Conservation (phyloP, 2,329 filamentous ascomycete species). For the Trichoderma sp. region DNA sequence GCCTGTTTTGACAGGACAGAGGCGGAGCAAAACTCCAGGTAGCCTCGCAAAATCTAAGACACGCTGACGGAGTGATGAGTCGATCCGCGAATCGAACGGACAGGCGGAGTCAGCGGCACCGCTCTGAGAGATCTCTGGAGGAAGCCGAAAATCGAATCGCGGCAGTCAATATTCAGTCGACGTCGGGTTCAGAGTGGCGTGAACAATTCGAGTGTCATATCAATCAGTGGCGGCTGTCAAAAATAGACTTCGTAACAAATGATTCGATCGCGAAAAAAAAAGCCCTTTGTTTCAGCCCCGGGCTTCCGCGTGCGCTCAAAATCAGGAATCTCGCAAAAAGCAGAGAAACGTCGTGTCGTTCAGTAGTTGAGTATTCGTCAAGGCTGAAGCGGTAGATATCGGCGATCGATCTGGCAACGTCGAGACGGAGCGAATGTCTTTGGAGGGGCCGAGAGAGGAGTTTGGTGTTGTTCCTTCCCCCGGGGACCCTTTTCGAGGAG, state of each 20-base stretch:
- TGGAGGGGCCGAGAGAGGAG: neutral
- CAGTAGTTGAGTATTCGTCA: neutral
- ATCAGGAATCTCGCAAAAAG: neutral
- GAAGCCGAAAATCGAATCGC: neutral
- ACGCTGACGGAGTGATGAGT: neutral
- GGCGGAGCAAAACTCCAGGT: neutral
- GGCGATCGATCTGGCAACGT: neutral
- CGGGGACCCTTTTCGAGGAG: neutral
- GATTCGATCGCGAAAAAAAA: neutral
- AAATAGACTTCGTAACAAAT: neutral
- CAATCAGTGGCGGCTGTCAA: slow-evolving; percentile 1
- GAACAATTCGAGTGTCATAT: neutral
- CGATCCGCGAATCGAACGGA: neutral
- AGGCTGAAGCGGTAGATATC: neutral
- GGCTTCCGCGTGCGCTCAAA: slow-evolving; percentile 3
- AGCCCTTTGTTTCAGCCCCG: neutral
- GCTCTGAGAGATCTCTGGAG: neutral
- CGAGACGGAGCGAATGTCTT: neutral
- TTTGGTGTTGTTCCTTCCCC: neutral
- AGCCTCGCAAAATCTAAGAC: neutral
- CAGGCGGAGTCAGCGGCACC: neutral
- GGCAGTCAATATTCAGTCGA: neutral
- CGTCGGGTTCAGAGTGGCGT: neutral
- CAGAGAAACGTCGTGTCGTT: neutral
- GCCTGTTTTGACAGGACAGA: neutral